Conservation (phyloP, 169 alveolate species). For the Cryptosporidium parvum region DNA sequence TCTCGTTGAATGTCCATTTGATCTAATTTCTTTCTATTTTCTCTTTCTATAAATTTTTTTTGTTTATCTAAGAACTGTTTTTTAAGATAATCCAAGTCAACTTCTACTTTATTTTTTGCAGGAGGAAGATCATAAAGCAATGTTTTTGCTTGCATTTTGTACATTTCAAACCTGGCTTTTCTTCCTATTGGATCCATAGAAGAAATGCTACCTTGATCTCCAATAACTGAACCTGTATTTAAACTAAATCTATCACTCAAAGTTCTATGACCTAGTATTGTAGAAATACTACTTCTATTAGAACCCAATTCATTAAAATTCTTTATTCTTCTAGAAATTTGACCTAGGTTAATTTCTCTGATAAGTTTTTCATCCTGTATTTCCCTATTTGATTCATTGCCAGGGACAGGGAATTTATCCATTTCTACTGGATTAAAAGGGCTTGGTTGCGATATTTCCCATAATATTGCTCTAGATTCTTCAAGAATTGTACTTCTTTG, state of each 20-base stretch:
- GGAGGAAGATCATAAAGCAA: slow-evolving; percentile 62
- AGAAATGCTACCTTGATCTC: slow-evolving; percentile 60
- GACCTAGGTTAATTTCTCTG: not conserved
- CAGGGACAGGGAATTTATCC: not conserved
- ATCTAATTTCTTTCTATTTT: not conserved
- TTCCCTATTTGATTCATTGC: not conserved
- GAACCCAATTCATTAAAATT: slow-evolving; percentile 5
- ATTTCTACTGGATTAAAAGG: slow-evolving; percentile 58
- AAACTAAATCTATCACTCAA: slow-evolving; percentile 60
- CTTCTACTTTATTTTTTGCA: slow-evolving; percentile 38
- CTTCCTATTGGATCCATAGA: slow-evolving; percentile 73
- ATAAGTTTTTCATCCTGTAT: not conserved
- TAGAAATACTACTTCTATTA: slow-evolving; percentile 28
- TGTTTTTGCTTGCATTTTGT: slow-evolving; percentile 71
- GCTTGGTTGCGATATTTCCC: slow-evolving; percentile 34
- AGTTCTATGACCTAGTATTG: slow-evolving; percentile 25
- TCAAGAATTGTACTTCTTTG: slow-evolving; percentile 39
- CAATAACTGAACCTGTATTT: slow-evolving; percentile 41
- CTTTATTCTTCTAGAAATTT: not conserved
- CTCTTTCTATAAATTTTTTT: not conserved
- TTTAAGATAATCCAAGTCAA: slow-evolving; percentile 10
- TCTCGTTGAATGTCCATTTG: slow-evolving; percentile 23
- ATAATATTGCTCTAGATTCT: slow-evolving; percentile 29
- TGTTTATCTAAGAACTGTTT: not conserved
- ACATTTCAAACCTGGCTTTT: slow-evolving; percentile 71